phyloP scores from a whole-genome alignment of 2,329 filamentous ascomycete genomes.

The Sporothrix protearum region DNA sequence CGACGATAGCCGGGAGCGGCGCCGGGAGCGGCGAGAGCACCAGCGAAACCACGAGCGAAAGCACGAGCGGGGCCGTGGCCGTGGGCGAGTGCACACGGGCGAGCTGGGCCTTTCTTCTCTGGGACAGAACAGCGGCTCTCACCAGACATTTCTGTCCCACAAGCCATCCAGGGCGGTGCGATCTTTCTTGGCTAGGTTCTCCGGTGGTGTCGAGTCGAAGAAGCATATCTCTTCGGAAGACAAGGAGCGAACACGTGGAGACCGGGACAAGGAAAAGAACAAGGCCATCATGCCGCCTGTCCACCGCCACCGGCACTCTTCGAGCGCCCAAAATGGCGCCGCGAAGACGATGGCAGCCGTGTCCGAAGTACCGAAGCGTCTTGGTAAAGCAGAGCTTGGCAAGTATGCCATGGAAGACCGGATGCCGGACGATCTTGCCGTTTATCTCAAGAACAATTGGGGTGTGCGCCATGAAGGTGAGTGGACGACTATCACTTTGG shows the following conservation, averaged over 20 bases:
- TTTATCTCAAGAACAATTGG: conserved; percentile 58
- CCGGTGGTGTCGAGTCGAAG: background rate
- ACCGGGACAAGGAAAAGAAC: background rate
- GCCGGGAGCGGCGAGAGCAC: conserved; percentile 21
- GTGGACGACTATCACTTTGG: conserved; percentile 32
- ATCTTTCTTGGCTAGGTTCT: background rate
- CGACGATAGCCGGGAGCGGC: background rate
- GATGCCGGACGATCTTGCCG: conserved; percentile 68
- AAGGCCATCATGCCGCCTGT: background rate
- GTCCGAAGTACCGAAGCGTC: conserved; percentile 16
- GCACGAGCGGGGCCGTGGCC: background rate
- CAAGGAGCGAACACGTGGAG: background rate
- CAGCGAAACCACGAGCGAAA: background rate
- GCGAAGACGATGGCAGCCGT: background rate
- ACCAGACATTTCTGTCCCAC: background rate
- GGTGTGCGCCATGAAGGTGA: conserved; percentile 53
- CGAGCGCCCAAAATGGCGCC: background rate
- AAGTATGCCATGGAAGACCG: conserved; percentile 67
- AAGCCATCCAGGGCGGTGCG: conserved; percentile 10
- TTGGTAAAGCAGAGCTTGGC: conserved; percentile 61
- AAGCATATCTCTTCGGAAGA: background rate
- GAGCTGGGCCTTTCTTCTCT: conserved; percentile 4
- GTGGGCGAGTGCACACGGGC: background rate
- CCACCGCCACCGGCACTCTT: background rate
- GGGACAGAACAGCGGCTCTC: background rate